These are phyloP conservation scores for Claviceps pusilla DNA, from an alignment of 2,329 filamentous ascomycete species.

Conservation along the genomic window DNA sequence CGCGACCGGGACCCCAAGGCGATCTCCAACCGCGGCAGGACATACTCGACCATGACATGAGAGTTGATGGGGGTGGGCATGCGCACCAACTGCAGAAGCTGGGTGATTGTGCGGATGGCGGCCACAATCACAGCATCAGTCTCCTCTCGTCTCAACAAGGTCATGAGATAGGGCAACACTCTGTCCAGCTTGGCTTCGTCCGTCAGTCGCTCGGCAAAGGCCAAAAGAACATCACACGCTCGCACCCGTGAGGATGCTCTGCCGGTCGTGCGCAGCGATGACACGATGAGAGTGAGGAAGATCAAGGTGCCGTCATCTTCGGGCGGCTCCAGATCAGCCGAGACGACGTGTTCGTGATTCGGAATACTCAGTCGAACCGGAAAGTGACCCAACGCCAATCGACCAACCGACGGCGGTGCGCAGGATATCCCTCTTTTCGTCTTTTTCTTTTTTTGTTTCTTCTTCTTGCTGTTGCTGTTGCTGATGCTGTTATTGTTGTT, in stretches of 20 bases:
- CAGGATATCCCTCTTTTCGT: constrained; percentile 11
- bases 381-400: constrained; percentile 48
- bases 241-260: constrained; percentile 74
- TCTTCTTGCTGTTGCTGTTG: neutral
- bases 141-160: constrained; percentile 58
- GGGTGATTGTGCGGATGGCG: constrained; percentile 72
- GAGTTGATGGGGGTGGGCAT: constrained; percentile 71
- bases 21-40: constrained; percentile 47
- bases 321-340: constrained; percentile 42
- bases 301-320: constrained; percentile 83
- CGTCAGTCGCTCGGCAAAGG: constrained; percentile 78
- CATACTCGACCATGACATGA: constrained; percentile 54
- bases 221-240: constrained; percentile 80
- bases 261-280: constrained; percentile 77
- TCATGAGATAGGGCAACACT: constrained; percentile 78
- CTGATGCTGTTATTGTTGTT: constrained; percentile 8
- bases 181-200: constrained; percentile 94
- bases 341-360: constrained; percentile 60
- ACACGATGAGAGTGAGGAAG: constrained; percentile 76
- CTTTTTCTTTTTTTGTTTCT: too few species aligned
- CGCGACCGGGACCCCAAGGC: constrained; percentile 31
- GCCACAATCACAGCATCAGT: constrained; percentile 74
- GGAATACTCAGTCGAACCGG: constrained; percentile 77
- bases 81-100: constrained; percentile 72
- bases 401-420: constrained; percentile 14